phyloP scores from a whole-genome alignment of 257 asterid species.

The Rauvolfia tetraphylla region DNA sequence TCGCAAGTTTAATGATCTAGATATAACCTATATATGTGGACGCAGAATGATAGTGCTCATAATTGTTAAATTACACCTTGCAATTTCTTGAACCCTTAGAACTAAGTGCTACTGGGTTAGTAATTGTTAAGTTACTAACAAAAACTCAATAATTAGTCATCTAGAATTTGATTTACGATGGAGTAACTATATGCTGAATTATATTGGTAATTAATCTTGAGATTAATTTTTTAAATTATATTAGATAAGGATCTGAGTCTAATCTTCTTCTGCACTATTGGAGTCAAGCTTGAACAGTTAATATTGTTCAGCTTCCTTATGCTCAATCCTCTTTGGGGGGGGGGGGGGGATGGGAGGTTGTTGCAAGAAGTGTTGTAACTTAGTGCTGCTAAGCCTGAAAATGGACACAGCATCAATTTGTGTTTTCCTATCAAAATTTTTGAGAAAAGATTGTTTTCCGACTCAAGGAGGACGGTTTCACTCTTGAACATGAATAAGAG shows the following conservation, averaged over 20 bases:
- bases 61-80: too few species aligned
- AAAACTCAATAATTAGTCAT: too few species aligned
- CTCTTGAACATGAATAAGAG: neutral
- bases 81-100: neutral
- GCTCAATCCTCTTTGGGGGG: neutral
- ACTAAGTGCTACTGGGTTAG: neutral
- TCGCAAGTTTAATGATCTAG: neutral
- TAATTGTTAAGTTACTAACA: too few species aligned
- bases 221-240: neutral
- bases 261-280: neutral
- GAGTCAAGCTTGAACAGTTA: neutral
- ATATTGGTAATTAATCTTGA: neutral
- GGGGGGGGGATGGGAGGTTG: too few species aligned
- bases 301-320: neutral
- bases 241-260: neutral
- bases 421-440: too few species aligned
- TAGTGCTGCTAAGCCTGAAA: too few species aligned
- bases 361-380: neutral
- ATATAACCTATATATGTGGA: neutral
- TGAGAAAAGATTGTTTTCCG: neutral
- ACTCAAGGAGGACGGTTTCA: neutral
- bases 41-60: neutral
- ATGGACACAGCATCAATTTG: too few species aligned
- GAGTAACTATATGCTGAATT: neutral
- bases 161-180: neutral